Conservation (phyloP, 306 rosid species). For the Hippophae tibetana region DNA sequence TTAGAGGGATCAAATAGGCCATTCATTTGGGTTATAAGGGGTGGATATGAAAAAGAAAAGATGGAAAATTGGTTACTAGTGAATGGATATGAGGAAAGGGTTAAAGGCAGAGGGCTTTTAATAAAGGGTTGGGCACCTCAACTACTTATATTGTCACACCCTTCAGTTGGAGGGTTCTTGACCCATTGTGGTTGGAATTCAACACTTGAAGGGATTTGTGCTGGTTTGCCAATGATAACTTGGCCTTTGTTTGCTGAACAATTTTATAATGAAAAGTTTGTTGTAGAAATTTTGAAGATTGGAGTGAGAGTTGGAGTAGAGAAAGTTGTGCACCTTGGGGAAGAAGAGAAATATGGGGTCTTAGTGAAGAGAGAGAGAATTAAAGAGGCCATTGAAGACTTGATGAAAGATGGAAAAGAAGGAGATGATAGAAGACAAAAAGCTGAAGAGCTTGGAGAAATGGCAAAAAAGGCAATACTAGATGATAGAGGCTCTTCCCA, state of each 20-base stretch:
- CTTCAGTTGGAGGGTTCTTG: not conserved
- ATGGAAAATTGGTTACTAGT: not conserved
- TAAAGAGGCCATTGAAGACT: not conserved
- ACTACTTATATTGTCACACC: not conserved
- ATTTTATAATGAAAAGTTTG: not conserved
- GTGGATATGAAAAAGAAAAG: not conserved
- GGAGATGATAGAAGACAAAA: not conserved
- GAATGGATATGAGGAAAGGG: not conserved
- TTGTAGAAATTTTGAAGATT: not conserved
- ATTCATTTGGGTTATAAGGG: constrained; percentile 9
- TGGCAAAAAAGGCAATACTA: not conserved
- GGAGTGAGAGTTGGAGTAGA: not conserved
- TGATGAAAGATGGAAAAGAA: not conserved
- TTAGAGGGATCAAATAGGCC: not conserved
- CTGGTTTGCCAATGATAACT: not conserved
- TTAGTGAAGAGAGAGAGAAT: not conserved
- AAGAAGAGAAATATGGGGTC: not conserved
- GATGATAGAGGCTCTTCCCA: too few species aligned
- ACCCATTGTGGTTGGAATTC: constrained; percentile 1
- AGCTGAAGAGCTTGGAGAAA: not conserved
- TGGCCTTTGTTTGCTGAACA: not conserved
- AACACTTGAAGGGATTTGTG: not conserved
- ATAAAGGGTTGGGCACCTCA: constrained; percentile 3
- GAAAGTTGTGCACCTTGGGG: not conserved
- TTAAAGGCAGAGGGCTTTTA: not conserved